Evolutionary conservation across 768 basidiomycete species (phyloP).

Genomic region (Russula sp.): DNA sequence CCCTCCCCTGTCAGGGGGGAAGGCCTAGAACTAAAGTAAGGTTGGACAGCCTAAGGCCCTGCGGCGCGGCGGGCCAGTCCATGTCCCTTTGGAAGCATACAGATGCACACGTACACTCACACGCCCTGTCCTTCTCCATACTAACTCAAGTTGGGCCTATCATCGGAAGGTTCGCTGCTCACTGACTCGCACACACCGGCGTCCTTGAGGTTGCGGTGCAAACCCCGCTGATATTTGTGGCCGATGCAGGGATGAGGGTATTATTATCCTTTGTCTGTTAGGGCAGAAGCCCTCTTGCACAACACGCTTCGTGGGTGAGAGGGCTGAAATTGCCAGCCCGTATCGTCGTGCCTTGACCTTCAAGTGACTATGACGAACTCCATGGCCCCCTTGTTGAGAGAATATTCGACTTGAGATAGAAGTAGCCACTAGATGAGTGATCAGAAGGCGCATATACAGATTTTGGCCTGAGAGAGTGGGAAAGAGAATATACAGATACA

Average conservation of each 20-base stretch:
- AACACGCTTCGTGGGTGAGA: background rate
- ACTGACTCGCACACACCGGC: background rate
- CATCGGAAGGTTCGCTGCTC: background rate
- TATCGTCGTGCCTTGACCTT: background rate
- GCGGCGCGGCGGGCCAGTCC: background rate
- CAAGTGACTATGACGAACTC: background rate
- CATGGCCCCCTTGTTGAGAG: background rate
- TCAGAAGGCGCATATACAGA: background rate
- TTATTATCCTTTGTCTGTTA: no score
- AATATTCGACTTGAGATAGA: background rate
- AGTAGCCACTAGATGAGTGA: background rate
- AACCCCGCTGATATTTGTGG: background rate
- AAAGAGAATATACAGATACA: constrained; percentile 5
- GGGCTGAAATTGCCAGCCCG: background rate
- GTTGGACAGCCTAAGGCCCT: background rate
- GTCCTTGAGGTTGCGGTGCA: background rate
- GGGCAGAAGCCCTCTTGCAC: background rate
- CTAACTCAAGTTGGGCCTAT: no score
- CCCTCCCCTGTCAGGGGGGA: background rate
- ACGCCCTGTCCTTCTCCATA: background rate
- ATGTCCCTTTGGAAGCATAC: background rate
- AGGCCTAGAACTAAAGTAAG: background rate
- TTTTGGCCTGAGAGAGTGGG: background rate
- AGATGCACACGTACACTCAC: background rate
- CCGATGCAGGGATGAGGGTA: no score